A percentile compares a stretch with the other conserved stretches of the same genome.
These are phyloP conservation scores for Cydonia oblonga DNA, from an alignment of 331 rosid genomes.

Conservation along the genomic window DNA sequence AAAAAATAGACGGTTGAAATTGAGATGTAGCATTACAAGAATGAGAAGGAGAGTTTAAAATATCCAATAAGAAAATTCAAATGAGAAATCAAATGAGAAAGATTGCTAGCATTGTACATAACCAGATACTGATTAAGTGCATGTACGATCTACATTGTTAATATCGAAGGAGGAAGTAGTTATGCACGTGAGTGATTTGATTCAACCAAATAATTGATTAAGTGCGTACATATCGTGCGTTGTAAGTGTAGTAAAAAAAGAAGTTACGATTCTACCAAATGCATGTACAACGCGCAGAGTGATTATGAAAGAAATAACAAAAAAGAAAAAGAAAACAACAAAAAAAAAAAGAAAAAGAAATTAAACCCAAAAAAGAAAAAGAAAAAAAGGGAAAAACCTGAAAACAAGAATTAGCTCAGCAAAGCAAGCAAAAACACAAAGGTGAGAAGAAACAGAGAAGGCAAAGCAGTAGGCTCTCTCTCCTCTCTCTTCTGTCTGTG, in stretches of 20 bases:
- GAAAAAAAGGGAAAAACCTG: background rate
- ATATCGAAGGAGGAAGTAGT: background rate
- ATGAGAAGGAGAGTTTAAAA: background rate
- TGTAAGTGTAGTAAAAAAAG: background rate
- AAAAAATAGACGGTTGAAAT: no score
- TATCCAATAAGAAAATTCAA: no score
- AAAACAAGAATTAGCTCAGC: background rate
- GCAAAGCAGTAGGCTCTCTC: slow-evolving; percentile 7
- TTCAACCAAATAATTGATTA: background rate
- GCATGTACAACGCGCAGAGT: no score
- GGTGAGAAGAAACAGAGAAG: slow-evolving; percentile 4
- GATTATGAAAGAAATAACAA: background rate
- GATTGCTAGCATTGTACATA: background rate
- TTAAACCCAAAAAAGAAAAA: no score
- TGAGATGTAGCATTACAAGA: background rate
- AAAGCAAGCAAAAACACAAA: background rate
- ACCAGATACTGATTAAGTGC: background rate
- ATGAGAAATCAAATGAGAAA: no score
- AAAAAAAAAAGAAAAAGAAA: background rate
- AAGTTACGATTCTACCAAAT: background rate
- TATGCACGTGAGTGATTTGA: rapidly evolving
- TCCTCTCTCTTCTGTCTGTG: slow-evolving; percentile 7
- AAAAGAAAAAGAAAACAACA: no score
- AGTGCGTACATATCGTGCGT: background rate
- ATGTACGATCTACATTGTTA: background rate